Conservation (phyloP, 1,284 basidiomycete species). For the Leccinum huronense region DNA sequence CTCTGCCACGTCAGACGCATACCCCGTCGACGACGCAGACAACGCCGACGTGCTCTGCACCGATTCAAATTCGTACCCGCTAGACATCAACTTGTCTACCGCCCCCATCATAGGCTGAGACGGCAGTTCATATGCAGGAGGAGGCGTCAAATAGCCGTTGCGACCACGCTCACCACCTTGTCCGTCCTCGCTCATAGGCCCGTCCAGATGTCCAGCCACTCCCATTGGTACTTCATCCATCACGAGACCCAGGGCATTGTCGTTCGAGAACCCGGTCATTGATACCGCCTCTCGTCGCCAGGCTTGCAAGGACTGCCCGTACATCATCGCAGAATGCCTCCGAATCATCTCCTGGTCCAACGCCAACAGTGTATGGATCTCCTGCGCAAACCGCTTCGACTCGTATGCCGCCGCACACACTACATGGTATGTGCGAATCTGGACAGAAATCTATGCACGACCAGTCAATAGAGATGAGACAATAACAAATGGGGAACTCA, state of each 20-base stretch:
- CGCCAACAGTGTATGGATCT: slow-evolving; percentile 20
- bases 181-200: background rate
- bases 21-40: background rate
- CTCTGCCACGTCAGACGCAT: background rate
- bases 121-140: slow-evolving; percentile 12
- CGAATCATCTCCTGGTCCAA: slow-evolving; percentile 25
- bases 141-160: slow-evolving; percentile 1
- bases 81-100: background rate
- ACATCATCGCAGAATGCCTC: slow-evolving; percentile 18
- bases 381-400: slow-evolving; percentile 26
- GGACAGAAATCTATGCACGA: slow-evolving; percentile 23
- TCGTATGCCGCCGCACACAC: slow-evolving; percentile 20
- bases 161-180: background rate
- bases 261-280: background rate
- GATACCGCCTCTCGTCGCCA: slow-evolving; percentile 4
- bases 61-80: background rate
- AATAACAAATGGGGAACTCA: slow-evolving; percentile 32
- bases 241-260: slow-evolving; percentile 12
- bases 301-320: slow-evolving; percentile 6
- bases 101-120: background rate
- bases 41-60: background rate
- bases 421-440: slow-evolving; percentile 26
- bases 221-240: slow-evolving; percentile 29
- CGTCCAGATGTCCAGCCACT: background rate
- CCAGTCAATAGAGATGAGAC: slow-evolving; percentile 4